Evolutionary conservation across 1,284 basidiomycete species (phyloP).

Genomic region (Ganoderma meredithae): DNA sequence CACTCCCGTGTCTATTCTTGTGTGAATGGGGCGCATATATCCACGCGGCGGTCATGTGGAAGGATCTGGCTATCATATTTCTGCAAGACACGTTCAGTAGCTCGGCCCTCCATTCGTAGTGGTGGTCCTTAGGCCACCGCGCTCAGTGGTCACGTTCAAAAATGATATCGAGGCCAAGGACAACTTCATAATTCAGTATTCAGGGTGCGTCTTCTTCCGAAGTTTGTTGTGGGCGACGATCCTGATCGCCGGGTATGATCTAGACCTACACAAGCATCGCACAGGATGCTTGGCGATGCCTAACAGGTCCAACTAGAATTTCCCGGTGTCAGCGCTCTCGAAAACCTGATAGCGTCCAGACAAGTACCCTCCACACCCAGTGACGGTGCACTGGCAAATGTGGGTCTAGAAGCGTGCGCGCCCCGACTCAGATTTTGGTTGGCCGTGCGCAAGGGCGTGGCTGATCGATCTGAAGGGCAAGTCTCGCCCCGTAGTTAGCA

Average conservation of each 20-base stretch:
- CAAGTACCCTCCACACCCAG: not conserved
- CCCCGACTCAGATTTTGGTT: not conserved
- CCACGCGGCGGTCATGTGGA: not conserved
- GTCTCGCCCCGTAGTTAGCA: not conserved
- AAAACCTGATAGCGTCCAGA: not conserved
- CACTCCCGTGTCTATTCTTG: too few species aligned
- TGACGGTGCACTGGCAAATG: not conserved
- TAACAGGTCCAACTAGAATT: not conserved
- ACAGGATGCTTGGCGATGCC: not conserved
- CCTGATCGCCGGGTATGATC: not conserved
- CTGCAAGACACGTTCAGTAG: not conserved
- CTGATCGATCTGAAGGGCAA: not conserved
- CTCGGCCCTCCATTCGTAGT: not conserved
- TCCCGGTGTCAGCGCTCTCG: not conserved
- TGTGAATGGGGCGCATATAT: not conserved
- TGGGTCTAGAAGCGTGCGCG: not conserved
- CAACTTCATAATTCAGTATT: not conserved
- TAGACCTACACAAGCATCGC: not conserved
- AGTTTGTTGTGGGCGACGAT: not conserved
- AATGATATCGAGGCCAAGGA: not conserved
- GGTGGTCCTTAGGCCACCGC: not conserved
- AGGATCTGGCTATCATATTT: not conserved
- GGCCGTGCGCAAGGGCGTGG: not conserved
- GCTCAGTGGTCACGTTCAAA: not conserved
- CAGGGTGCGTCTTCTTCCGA: not conserved